Evolutionary conservation across 805 yeast genomes (phyloP).

Genomic region (Saccharomycopsis synnaedendra): DNA sequence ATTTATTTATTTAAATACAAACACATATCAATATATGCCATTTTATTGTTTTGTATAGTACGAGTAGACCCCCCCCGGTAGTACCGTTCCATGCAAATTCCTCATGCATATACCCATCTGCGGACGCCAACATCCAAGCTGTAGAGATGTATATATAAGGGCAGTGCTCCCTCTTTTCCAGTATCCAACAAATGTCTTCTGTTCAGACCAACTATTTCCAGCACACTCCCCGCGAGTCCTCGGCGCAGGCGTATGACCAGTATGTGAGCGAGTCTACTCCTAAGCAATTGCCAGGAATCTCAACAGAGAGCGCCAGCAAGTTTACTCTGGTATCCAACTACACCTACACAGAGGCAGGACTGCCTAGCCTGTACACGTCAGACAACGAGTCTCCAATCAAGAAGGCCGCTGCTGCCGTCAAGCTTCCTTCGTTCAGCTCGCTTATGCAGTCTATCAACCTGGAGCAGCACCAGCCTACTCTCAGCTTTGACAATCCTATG

Average conservation of each 20-base stretch:
- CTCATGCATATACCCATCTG: too few species aligned
- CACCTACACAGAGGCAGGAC: neutral
- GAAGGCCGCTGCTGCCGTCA: neutral
- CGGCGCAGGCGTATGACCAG: slow-evolving; percentile 1
- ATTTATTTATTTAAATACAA: too few species aligned
- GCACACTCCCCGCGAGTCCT: slow-evolving; percentile 3
- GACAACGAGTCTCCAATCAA: slow-evolving; percentile 13
- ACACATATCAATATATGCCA: too few species aligned
- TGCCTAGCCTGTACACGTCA: slow-evolving; percentile 7
- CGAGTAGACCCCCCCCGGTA: too few species aligned
- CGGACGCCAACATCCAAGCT: too few species aligned
- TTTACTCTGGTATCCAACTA: neutral
- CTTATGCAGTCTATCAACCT: slow-evolving; percentile 16
- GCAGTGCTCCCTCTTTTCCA: neutral
- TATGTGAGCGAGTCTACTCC: slow-evolving; percentile 14
- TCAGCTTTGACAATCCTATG: slow-evolving; percentile 14
- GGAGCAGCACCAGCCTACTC: slow-evolving; percentile 3
- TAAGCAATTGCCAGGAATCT: slow-evolving; percentile 13
- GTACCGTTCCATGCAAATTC: too few species aligned
- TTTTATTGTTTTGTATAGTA: too few species aligned
- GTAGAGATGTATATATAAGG: neutral
- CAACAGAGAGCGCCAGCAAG: neutral
- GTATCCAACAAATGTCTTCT: neutral
- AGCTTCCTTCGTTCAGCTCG: slow-evolving; percentile 17
- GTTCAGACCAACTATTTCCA: slow-evolving; percentile 1